Conservation (phyloP, 768 basidiomycete species). For the Kockovaella imperatae region DNA sequence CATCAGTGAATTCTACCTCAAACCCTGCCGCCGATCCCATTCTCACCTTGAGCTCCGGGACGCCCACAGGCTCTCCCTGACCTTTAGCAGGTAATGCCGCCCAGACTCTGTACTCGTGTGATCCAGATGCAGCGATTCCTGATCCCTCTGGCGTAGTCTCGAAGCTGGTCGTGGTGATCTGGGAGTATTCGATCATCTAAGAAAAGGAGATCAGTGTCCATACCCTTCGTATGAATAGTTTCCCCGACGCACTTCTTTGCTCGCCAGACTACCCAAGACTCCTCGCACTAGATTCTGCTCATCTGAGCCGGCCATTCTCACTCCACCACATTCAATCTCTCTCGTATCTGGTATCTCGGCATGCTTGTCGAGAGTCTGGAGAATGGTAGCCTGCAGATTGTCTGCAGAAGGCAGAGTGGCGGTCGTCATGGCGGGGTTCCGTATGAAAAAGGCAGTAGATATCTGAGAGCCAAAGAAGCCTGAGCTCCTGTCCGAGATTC, state of each 20-base stretch:
- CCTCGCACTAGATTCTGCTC: slow-evolving; percentile 74
- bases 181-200: slow-evolving; percentile 35
- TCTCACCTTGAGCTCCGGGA: slow-evolving; percentile 59
- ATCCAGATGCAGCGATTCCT: slow-evolving; percentile 70
- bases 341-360: slow-evolving; percentile 43
- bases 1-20: background rate
- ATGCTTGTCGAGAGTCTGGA: slow-evolving; percentile 60
- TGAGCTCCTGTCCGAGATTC: too few relatives aligned
- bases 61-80: slow-evolving; percentile 58
- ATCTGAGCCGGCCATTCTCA: slow-evolving; percentile 22
- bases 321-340: slow-evolving; percentile 26
- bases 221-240: background rate
- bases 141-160: slow-evolving; percentile 72
- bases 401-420: slow-evolving; percentile 46
- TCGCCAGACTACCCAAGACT: slow-evolving; percentile 79
- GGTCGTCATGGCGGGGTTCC: slow-evolving; percentile 6
- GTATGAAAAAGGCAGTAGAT: too few relatives aligned
- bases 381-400: slow-evolving; percentile 66
- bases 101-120: slow-evolving; percentile 96
- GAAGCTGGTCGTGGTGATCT: slow-evolving; percentile 66
- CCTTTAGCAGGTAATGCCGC: slow-evolving; percentile 66
- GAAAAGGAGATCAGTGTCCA: slow-evolving; percentile 82
- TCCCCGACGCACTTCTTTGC: slow-evolving; percentile 60
- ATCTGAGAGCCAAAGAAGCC: too few relatives aligned
- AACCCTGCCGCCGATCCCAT: background rate